These are phyloP conservation scores for Torulaspora franciscae DNA, from an alignment of 805 yeast genomes.

Conservation along the genomic window DNA sequence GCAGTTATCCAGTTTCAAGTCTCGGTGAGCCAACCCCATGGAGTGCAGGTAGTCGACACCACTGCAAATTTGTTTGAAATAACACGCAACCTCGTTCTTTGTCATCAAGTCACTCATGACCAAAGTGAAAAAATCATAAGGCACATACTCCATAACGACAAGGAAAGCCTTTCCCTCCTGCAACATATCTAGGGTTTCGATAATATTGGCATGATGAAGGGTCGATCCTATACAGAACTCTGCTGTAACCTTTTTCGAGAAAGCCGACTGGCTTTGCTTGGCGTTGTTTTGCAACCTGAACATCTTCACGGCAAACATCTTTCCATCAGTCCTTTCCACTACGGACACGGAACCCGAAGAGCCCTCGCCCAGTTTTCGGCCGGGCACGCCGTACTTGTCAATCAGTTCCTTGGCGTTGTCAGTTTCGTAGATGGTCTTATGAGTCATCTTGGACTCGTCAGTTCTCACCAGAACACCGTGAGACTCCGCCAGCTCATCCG, in stretches of 20 bases:
- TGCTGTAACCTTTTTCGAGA: slow-evolving; percentile 69
- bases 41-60: slow-evolving; percentile 75
- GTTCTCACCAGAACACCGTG: slow-evolving; percentile 14
- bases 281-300: slow-evolving; percentile 55
- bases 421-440: slow-evolving; percentile 38
- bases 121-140: slow-evolving; percentile 84
- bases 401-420: slow-evolving; percentile 41
- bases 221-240: slow-evolving; percentile 81
- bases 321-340: slow-evolving; percentile 57
- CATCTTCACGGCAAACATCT: slow-evolving; percentile 79
- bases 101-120: slow-evolving; percentile 86
- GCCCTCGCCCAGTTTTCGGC: slow-evolving; percentile 78
- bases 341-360: slow-evolving; percentile 93
- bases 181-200: slow-evolving; percentile 75
- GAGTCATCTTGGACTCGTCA: slow-evolving; percentile 13
- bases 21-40: slow-evolving; percentile 89
- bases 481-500: slow-evolving; percentile 1
- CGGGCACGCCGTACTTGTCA: slow-evolving; percentile 69
- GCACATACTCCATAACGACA: slow-evolving; percentile 91
- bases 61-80: slow-evolving; percentile 70
- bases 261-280: slow-evolving; percentile 42
- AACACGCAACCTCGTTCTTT: slow-evolving; percentile 66
- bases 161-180: slow-evolving; percentile 58
- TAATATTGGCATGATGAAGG: slow-evolving; percentile 71
- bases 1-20: slow-evolving; percentile 87